Conservation (phyloP, 2,329 filamentous ascomycete genomes). For the Myriosclerotinia scirpicola region DNA sequence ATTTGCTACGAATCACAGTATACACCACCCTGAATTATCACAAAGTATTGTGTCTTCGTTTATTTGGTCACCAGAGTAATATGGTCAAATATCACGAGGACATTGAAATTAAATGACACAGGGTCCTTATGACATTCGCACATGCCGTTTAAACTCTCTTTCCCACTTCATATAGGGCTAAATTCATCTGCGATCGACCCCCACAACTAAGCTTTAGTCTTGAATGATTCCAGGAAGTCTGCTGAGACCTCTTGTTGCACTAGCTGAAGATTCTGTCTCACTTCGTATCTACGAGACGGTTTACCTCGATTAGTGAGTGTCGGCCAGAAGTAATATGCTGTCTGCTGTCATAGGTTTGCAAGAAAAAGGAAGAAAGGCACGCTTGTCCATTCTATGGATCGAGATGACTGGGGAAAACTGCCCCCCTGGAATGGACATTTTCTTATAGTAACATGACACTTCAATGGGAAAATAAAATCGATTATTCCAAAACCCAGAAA, state of each 20-base stretch:
- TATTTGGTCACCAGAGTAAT: neutral
- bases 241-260: neutral
- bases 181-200: neutral
- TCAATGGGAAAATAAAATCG: slow-evolving; percentile 6
- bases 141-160: neutral
- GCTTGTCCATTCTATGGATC: neutral
- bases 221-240: neutral
- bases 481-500: slow-evolving; percentile 17
- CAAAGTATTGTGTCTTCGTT: neutral
- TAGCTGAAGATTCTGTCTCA: neutral
- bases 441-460: neutral
- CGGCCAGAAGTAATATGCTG: neutral
- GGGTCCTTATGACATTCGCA: neutral
- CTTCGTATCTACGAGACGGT: neutral
- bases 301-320: neutral
- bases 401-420: no score
- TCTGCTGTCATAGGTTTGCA: no score
- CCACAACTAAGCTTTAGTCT: neutral
- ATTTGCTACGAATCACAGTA: neutral
- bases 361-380: neutral
- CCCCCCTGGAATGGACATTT: neutral
- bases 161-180: neutral
- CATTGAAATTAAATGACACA: neutral
- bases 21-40: neutral
- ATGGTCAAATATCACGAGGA: neutral